Base-by-base conservation (phyloP, 352 stramenopile genomes). In the Globisporangium polare region DNA sequence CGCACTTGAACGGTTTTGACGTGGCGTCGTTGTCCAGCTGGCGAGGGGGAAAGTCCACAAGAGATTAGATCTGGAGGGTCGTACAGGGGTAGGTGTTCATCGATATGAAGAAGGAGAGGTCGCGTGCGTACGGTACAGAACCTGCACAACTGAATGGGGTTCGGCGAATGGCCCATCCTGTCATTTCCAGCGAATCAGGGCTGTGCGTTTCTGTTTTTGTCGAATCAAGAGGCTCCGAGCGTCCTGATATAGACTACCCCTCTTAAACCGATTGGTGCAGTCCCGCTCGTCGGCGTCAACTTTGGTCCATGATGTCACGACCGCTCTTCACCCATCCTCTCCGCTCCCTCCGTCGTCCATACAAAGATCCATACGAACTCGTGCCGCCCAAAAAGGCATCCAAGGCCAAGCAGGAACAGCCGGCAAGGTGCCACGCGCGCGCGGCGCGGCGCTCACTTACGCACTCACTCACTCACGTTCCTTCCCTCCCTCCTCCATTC, bases 291-390 rank as follows among this genome's bases (percentile, higher is more conserved):
- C 3, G 15, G 47, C 47, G 26, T 22, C 24, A 37, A 43, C 15
- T 1, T 17, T 15, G 12, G 13, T 5, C 20, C 17, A 7, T 54
- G 49, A 54, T 54, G 49, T 54, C 49, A 54, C 49, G 49, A 39
- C 47, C 15, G 5, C 47, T 54, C 49, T 41, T 54, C 49, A 41
- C 37, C 52, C 31, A 58, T 58, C 31, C 31, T 12, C n/a, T 24
- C 31, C 31, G 20, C n/a, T 24, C 18, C 27, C 37, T 27, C 20
- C 7, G 22, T 20, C 7, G 22, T 20, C 22, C 39, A 51, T 60
- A 60, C 53, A 60, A 60, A 60, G 15, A 8, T 27, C 42, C 53
- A 59, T 60, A 60, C 9, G 26, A 50, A 60, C 7, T 6, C 31
- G 17, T 43, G 15, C 33, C 17, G 20, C 55, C 42, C 22, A 27